Percentiles rank a stretch among this genome's conserved stretches.
These are phyloP conservation scores for Candida methanosorbosa DNA, from an alignment of 805 yeast genomes.

Conservation along the genomic window DNA sequence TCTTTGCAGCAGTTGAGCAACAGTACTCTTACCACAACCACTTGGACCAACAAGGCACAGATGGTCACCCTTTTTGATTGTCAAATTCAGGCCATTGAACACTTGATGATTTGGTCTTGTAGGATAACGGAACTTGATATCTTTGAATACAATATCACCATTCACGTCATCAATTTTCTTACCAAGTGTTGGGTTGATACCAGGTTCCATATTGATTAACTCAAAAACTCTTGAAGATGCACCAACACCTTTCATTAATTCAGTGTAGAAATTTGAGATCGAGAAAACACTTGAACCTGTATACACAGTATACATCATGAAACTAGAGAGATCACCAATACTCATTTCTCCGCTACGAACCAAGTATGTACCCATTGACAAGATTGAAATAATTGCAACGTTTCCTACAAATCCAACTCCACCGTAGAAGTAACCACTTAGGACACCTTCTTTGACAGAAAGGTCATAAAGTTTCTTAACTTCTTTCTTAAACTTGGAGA, in stretches of 20 bases:
- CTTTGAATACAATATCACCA: constrained; percentile 52
- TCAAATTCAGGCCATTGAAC: constrained; percentile 51
- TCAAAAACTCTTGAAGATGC: constrained; percentile 92
- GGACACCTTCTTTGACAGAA: constrained; percentile 72
- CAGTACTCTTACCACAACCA: constrained; percentile 92
- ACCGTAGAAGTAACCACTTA: constrained; percentile 70
- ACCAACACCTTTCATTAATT: constrained; percentile 94
- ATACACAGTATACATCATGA: constrained; percentile 91
- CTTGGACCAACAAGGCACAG: constrained; percentile 95
- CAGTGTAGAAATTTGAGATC: constrained; percentile 83
- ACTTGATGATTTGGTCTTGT: constrained; percentile 68
- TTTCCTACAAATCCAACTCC: constrained; percentile 83
- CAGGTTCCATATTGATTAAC: constrained; percentile 68
- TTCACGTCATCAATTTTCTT: constrained; percentile 28
- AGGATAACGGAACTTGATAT: constrained; percentile 73
- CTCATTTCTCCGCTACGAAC: constrained; percentile 69
- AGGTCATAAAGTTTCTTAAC: constrained; percentile 56
- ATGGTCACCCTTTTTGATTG: constrained; percentile 72
- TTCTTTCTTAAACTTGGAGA: constrained; percentile 64
- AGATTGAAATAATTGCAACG: constrained; percentile 62
- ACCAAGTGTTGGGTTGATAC: constrained; percentile 63
- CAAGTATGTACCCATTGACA: constrained; percentile 76
- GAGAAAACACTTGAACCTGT: constrained; percentile 93
- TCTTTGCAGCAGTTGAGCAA: constrained; percentile 68
- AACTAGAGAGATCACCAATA: constrained; percentile 84